Evolutionary conservation across 805 yeast genomes (phyloP).

Genomic region (Candida michaelii): DNA sequence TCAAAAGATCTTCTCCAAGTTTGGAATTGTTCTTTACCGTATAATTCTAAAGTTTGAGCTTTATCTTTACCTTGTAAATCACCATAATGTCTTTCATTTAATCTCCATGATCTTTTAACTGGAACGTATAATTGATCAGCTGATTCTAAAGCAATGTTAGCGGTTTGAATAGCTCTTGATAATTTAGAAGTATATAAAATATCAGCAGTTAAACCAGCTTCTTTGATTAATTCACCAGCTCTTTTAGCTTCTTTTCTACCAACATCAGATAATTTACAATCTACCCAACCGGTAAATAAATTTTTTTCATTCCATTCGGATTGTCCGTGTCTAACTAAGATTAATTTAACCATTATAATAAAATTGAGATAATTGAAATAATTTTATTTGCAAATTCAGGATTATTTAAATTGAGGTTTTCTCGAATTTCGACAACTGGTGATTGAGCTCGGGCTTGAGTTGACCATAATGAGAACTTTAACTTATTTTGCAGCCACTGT

Average conservation of each 20-base stretch:
- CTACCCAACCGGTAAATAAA: constrained; percentile 99
- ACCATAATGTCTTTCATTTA: constrained; percentile 99
- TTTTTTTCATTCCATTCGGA: constrained; percentile 98
- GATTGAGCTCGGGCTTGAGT: constrained; percentile 17
- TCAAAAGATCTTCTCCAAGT: constrained; percentile 97
- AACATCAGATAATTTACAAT: constrained; percentile 76
- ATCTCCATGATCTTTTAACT: constrained; percentile 94
- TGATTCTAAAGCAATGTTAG: constrained; percentile 84
- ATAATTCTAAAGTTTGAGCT: constrained; percentile 84
- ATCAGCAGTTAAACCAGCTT: constrained; percentile 82
- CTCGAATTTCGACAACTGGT: constrained; percentile 16
- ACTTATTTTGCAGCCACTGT: constrained; percentile 1
- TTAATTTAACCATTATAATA: constrained; percentile 56
- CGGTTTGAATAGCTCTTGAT: constrained; percentile 95
- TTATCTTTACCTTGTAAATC: constrained; percentile 98
- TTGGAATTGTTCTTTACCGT: constrained; percentile 91
- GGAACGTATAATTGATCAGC: constrained; percentile 92
- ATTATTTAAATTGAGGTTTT: constrained; percentile 5
- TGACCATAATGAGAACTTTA: constrained; percentile 6
- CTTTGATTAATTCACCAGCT: constrained; percentile 91
- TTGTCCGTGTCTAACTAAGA: constrained; percentile 98
- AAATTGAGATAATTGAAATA: constrained; percentile 8
- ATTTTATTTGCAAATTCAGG: constrained; percentile 3
- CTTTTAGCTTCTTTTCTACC: constrained; percentile 90
- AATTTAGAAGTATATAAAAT: constrained; percentile 87